Percentiles rank a stretch among this genome's conserved stretches.
phyloP scores from a whole-genome alignment of 805 yeast genomes.

The Nakazawaea ishiwadae region DNA sequence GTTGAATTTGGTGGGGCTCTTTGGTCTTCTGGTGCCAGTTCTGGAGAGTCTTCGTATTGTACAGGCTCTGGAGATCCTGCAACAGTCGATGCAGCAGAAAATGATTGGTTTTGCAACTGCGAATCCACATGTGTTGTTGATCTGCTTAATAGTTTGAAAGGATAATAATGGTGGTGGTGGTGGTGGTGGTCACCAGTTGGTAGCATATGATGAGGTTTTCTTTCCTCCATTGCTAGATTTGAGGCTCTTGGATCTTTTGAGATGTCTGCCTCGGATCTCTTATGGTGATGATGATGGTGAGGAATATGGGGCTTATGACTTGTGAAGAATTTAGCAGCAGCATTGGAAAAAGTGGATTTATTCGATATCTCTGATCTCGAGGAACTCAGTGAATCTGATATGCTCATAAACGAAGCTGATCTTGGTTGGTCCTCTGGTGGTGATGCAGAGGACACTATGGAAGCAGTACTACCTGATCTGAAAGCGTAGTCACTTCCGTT shows the following conservation, averaged over 20 bases:
- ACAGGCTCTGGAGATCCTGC: no score
- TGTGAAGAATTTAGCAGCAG: constrained; percentile 5
- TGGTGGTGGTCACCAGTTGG: not conserved
- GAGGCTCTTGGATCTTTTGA: no score
- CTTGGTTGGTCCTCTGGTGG: not conserved
- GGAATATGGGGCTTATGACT: constrained; percentile 8
- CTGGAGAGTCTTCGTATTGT: no score
- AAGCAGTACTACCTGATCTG: not conserved
- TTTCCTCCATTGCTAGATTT: not conserved
- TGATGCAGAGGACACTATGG: not conserved
- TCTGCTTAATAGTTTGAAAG: no score
- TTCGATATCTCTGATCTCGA: not conserved
- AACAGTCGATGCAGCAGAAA: no score
- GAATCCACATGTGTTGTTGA: not conserved
- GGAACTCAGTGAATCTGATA: not conserved
- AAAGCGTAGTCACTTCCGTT: not conserved
- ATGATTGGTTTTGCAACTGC: not conserved
- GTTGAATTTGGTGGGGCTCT: constrained; percentile 3
- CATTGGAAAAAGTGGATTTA: constrained; percentile 5
- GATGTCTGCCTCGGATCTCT: no score
- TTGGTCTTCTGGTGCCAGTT: not conserved
- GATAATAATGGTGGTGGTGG: not conserved
- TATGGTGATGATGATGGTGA: not conserved
- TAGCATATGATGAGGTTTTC: not conserved
- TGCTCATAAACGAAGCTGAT: not conserved